Base-by-base conservation (phyloP, 2,329 filamentous ascomycete genomes). In the Monosporascus sp. region DNA sequence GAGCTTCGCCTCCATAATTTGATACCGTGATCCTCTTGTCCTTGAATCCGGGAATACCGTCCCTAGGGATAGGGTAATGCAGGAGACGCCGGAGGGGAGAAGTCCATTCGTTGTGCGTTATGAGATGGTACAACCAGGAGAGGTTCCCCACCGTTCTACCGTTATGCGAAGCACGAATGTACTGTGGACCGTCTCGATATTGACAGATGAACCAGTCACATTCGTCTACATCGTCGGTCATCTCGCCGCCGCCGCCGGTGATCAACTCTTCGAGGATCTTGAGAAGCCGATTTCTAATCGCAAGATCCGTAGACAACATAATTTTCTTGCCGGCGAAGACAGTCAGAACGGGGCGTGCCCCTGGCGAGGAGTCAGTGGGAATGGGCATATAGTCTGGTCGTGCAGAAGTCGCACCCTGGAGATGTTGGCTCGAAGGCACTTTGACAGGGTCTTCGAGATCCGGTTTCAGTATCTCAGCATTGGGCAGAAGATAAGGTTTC, bases 1-100 rank as follows among this genome's bases (percentile, higher is more conserved):
- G 85, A 17, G 94, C 91, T 70, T 99, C 94, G 35, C 94, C 94
- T 46, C 91, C 91, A 67, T 99, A 99, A 70, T 97, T 99, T 6
- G 94, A 97, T 6, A 99, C 79, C 53, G 91, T 96, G 64, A 99
- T 94, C 50, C 80, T 84, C 68, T 88, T 78, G 7, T 80, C 77
- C 54, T 87, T 71, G 66, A 99, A 97, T 0, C 90, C 92, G 0
- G 87, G 83, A 37, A 99, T 85, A 1, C 90, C 89, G 8, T 85
- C 69, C 47, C 81, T 82, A 5, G 92, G 89, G 16, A 96, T 68
- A 0, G 94, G 94, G 61, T 99, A 99, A 67, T 99, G 94, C 24
- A 99, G 77, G 31, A 97, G 78, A 49, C 91, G 86, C 44, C 85
- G 84, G 54, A 91, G 76, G 0, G 94, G 93, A 14, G 88, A 92